These are phyloP conservation scores for Hibiscus mutabilis DNA, from an alignment of 345 rosid species.

Conservation along the genomic window DNA sequence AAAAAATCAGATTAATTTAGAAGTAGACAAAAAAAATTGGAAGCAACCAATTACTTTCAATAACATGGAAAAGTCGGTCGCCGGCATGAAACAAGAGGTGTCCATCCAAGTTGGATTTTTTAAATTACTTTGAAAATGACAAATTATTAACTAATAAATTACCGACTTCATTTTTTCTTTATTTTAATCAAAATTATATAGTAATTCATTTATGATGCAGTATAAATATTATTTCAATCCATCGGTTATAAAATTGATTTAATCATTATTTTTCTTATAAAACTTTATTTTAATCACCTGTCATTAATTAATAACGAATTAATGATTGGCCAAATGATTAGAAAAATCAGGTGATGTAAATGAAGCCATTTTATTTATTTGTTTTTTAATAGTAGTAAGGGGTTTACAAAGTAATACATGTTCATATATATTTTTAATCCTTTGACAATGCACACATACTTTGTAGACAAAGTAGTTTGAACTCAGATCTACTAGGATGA, in stretches of 20 bases:
- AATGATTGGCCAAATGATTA: too few relatives aligned
- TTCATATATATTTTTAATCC: too few relatives aligned
- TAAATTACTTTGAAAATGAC: neutral
- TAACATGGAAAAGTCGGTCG: neutral
- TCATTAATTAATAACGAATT: too few relatives aligned
- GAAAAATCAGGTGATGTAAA: too few relatives aligned
- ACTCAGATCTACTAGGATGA: too few relatives aligned
- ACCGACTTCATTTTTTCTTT: neutral
- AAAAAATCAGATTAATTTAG: neutral
- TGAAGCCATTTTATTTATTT: too few relatives aligned
- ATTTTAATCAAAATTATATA: neutral
- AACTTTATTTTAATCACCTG: too few relatives aligned
- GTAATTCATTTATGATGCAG: neutral
- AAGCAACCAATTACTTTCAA: neutral
- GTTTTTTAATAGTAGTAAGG: too few relatives aligned
- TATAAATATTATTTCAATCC: neutral
- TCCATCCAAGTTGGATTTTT: neutral
- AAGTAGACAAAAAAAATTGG: neutral
- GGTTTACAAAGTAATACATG: too few relatives aligned
- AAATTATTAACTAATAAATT: neutral
- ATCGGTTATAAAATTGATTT: neutral
- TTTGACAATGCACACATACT: too few relatives aligned
- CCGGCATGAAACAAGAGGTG: neutral
- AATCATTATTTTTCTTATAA: neutral
- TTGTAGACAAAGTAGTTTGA: too few relatives aligned